Evolutionary conservation across 495 filamentous ascomycete species (phyloP).

Genomic region (Aspergillus egyptiacus): DNA sequence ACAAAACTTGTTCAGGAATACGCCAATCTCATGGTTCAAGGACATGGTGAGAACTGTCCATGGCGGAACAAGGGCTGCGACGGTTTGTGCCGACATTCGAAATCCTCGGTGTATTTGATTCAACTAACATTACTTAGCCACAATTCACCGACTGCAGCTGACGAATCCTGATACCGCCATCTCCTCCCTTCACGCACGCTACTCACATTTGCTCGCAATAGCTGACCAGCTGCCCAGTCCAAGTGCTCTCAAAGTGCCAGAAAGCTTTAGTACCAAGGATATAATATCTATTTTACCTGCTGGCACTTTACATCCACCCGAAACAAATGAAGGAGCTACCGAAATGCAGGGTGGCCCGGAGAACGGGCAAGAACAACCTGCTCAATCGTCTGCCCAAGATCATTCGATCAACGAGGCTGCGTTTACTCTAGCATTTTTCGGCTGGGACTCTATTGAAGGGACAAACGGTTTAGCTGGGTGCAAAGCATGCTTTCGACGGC

Average conservation of each 20-base stretch:
- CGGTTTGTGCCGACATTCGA: conserved; percentile 43
- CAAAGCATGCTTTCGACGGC: conserved; percentile 74
- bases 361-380: background rate
- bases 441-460: conserved; percentile 74
- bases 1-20: conserved; percentile 71
- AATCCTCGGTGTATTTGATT: background rate
- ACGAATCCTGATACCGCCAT: conserved; percentile 53
- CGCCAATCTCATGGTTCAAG: conserved; percentile 59
- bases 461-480: conserved; percentile 69
- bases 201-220: conserved; percentile 47
- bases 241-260: conserved; percentile 42
- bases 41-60: conserved; percentile 75
- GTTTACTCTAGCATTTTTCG: conserved; percentile 70
- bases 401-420: conserved; percentile 55
- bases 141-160: conserved; percentile 52
- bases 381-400: conserved; percentile 3
- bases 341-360: conserved; percentile 7
- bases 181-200: conserved; percentile 51
- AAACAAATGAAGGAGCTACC: conserved; percentile 10
- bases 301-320: conserved; percentile 22
- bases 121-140: conserved; percentile 29
- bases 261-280: conserved; percentile 34
- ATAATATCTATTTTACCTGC: conserved; percentile 30
- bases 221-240: conserved; percentile 45
- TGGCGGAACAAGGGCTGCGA: conserved; percentile 84